Evolutionary conservation across 176 grass and related monocot genomes (phyloP), one percentile per base, ranked within the genome.

Genomic region (Saccharum officinarum): DNA sequence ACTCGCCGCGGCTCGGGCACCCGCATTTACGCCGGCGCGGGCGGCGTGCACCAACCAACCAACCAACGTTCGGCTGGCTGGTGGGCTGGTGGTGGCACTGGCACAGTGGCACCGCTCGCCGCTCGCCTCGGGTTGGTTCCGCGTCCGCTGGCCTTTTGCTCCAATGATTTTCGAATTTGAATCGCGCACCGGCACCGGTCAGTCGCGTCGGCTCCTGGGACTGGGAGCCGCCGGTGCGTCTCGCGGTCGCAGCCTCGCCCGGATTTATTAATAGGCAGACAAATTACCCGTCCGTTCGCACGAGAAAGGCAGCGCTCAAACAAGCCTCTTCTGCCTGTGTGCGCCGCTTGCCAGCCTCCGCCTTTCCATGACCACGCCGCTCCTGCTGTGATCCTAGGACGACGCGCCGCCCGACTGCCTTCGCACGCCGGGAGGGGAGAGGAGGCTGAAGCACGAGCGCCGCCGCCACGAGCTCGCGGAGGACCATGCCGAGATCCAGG

Each of bases 401-500:
- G 37, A 7, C 71, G 41, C 28, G 78, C 9, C 41, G 33, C 33
- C 33, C 33, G 33, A 33, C 33, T 33, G 33, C 33, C 3, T 33
- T 33, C 33, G 37, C 39, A 52, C 54, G 79, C 25, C 26, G 12
- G 25, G 44, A 44, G 59, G 6, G 7, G 41, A 38, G 10, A 3
- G 20, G 18, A 69, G 46, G 66, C 15, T 28, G 20, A 14, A 69
- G 18, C 65, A 3, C 55, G 14, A 31, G 42, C 31, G n/a, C 33
- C 69, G 71, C 47, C 15, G 78, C 54, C 54, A 57, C 54, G 54
- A 61, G 18, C 49, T 38, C 64, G 36, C 57, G 30, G 26, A 52
- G 67, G 75, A 68, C 45, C 70, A 91, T 91, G 89, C 89, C 85
- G 80, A 91, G 89, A 91, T 91, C 89, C 85, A 91, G 89, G 89